Conservation (phyloP, 2,329 filamentous ascomycete species). For the Thelonectria discophora region DNA sequence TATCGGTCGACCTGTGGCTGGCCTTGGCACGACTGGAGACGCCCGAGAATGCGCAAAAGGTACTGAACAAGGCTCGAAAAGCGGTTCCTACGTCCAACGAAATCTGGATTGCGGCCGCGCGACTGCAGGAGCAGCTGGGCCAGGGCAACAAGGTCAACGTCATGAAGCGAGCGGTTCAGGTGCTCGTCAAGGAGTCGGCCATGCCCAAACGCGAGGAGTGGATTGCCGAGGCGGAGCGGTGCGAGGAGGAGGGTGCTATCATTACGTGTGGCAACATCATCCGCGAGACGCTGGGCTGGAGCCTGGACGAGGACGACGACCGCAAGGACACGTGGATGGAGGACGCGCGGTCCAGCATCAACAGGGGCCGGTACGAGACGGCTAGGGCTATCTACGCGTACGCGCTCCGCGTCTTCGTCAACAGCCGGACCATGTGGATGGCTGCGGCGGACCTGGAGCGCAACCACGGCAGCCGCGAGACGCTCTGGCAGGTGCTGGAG, state of each 20-base stretch:
- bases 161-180: slow-evolving; percentile 92
- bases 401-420: slow-evolving; percentile 87
- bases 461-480: slow-evolving; percentile 84
- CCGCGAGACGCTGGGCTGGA: slow-evolving; percentile 90
- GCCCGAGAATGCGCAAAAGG: slow-evolving; percentile 90
- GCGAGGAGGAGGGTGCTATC: slow-evolving; percentile 88
- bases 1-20: slow-evolving; percentile 95
- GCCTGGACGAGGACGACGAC: slow-evolving; percentile 94
- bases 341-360: slow-evolving; percentile 85
- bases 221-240: slow-evolving; percentile 94
- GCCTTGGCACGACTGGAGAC: slow-evolving; percentile 89
- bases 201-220: slow-evolving; percentile 98
- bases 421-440: slow-evolving; percentile 87
- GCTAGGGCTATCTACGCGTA: slow-evolving; percentile 94
- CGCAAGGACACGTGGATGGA: slow-evolving; percentile 96
- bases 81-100: slow-evolving; percentile 92
- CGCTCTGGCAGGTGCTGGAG: slow-evolving; percentile 84
- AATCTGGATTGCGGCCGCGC: slow-evolving; percentile 94
- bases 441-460: slow-evolving; percentile 91
- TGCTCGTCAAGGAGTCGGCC: slow-evolving; percentile 87
- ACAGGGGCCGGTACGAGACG: slow-evolving; percentile 85
- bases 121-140: slow-evolving; percentile 87
- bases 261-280: slow-evolving; percentile 91
- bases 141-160: slow-evolving; percentile 83
- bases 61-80: slow-evolving; percentile 94